phyloP scores from a whole-genome alignment of 2,329 filamentous ascomycete species.

The Ophiostoma angusticollis region DNA sequence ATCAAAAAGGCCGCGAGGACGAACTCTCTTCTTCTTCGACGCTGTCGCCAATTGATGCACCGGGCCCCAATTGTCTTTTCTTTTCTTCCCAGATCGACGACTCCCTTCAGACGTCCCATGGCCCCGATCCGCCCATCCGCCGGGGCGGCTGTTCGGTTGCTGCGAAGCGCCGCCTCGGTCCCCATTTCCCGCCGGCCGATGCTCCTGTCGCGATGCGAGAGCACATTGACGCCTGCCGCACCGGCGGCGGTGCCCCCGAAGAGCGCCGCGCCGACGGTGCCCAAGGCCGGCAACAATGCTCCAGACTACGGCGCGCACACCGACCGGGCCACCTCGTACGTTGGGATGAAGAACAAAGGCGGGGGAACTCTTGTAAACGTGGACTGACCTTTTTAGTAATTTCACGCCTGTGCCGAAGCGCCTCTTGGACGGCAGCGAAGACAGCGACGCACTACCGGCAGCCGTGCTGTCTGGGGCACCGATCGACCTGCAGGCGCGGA shows the following conservation, averaged over 20 bases:
- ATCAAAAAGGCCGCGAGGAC: too few relatives aligned
- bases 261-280: slow-evolving; percentile 21
- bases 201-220: slow-evolving; percentile 40
- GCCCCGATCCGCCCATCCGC: slow-evolving; percentile 49
- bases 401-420: slow-evolving; percentile 86
- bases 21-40: too few relatives aligned
- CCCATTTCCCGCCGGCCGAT: slow-evolving; percentile 12
- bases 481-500: slow-evolving; percentile 82
- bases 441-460: slow-evolving; percentile 59
- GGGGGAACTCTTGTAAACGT: too few relatives aligned
- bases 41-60: too few relatives aligned
- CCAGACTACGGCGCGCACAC: slow-evolving; percentile 70
- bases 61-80: background rate
- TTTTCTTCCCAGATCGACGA: background rate
- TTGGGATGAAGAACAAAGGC: slow-evolving; percentile 1
- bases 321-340: slow-evolving; percentile 87
- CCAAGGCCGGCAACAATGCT: slow-evolving; percentile 41
- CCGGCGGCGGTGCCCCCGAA: slow-evolving; percentile 21
- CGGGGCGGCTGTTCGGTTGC: slow-evolving; percentile 36
- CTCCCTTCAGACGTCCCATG: slow-evolving; percentile 42
- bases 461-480: slow-evolving; percentile 86
- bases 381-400: slow-evolving; percentile 40
- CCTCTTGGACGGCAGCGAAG: slow-evolving; percentile 84
- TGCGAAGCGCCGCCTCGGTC: slow-evolving; percentile 29
- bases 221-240: slow-evolving; percentile 33